Evolutionary conservation across 108 stramenopile species (phyloP).

Genomic region (Cyclotella distinguenda): DNA sequence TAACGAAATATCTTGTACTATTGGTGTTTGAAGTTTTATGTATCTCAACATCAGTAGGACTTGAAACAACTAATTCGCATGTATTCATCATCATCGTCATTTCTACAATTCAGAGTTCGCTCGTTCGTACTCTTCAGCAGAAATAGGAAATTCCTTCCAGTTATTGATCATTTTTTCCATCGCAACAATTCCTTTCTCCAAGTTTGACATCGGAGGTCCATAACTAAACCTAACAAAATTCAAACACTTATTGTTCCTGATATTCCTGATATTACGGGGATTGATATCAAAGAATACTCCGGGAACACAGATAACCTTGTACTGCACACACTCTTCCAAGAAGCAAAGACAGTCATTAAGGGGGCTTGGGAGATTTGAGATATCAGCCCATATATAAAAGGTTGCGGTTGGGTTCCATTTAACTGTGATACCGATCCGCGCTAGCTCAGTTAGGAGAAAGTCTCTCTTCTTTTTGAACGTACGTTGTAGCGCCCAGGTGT

Average conservation of each 20-base stretch:
- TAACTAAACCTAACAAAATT: conserved; percentile 44
- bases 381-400: conserved; percentile 52
- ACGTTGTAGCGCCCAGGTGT: conserved; percentile 44
- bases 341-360: conserved; percentile 47
- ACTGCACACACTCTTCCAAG: conserved; percentile 48
- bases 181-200: conserved; percentile 26
- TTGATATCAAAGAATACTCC: conserved; percentile 54
- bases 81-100: too few relatives aligned
- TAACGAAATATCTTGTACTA: too few relatives aligned
- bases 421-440: conserved; percentile 35
- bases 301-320: conserved; percentile 49
- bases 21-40: too few relatives aligned
- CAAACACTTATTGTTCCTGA: conserved; percentile 32
- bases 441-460: conserved; percentile 28
- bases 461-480: conserved; percentile 43
- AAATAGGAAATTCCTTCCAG: conserved; percentile 10
- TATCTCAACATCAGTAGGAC: too few relatives aligned
- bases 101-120: conserved; percentile 16
- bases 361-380: conserved; percentile 30
- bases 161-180: conserved; percentile 37
- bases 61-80: too few relatives aligned
- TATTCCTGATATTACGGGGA: conserved; percentile 31
- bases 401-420: conserved; percentile 44
- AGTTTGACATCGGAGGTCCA: conserved; percentile 37
- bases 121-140: conserved; percentile 4